Evolutionary conservation across 768 basidiomycete species (phyloP).

Genomic region (Tylopilus sp.): DNA sequence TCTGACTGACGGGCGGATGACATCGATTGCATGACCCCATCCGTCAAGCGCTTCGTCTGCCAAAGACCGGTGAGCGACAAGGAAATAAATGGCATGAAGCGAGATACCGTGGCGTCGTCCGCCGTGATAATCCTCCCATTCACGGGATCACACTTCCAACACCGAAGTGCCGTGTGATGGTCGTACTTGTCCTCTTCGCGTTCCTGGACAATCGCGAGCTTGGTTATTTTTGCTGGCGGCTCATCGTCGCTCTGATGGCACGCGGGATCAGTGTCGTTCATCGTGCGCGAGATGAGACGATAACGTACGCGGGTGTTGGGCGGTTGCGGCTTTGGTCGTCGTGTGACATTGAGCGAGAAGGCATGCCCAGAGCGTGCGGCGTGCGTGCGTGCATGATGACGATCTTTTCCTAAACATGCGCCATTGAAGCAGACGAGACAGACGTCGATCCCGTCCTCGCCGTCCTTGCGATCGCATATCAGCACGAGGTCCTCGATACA

Average conservation of each 20-base stretch:
- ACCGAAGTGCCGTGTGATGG: constrained; percentile 58
- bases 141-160: constrained; percentile 67
- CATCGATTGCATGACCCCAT: constrained; percentile 72
- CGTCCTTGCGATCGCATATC: constrained; percentile 48
- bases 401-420: constrained; percentile 60
- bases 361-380: constrained; percentile 66
- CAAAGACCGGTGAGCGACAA: background rate
- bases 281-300: background rate
- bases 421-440: constrained; percentile 96
- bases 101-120: constrained; percentile 33
- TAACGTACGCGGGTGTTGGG: constrained; percentile 55
- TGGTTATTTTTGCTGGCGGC: constrained; percentile 86
- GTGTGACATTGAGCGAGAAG: constrained; percentile 77
- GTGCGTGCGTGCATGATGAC: constrained; percentile 77
- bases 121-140: constrained; percentile 44
- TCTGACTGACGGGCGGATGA: constrained; percentile 92
- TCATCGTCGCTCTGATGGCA: constrained; percentile 61
- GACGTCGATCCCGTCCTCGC: constrained; percentile 74
- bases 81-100: background rate
- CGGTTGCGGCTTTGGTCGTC: constrained; percentile 55
- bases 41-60: constrained; percentile 54
- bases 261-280: background rate
- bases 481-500: background rate
- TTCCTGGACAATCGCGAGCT: constrained; percentile 84
- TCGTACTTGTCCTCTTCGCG: constrained; percentile 89